Evolutionary conservation across 345 rosid species (phyloP), one percentile per base, ranked within the genome.

Genomic region (Clarkia xantiana): DNA sequence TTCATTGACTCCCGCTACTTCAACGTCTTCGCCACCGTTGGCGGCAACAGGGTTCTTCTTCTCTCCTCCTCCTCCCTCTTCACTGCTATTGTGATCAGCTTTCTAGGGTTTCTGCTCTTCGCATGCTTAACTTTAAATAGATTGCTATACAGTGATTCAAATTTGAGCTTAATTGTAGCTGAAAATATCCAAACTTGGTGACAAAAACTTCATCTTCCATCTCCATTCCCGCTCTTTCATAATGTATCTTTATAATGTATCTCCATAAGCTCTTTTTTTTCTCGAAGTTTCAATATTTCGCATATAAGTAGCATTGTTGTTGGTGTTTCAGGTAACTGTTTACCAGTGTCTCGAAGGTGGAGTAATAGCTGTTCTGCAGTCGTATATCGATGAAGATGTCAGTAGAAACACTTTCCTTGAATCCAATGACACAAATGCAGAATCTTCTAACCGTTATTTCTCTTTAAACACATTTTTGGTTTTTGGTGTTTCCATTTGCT

Each of bases 291-390:
- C 36, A 29, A 29, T 29, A 29, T 29, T 29, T 29, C 9, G 36
- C 36, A 5, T 29, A 5, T 40, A 14, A 42, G 18, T 15, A 18
- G 39, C 2, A 43, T 16, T 44, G 18, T 39, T 11, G 36, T 29
- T 43, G 29, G 29, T 17, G 0, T 51, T 34, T 49, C 76, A 91
- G 98, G 82, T 84, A 53, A 91, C 94, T 39, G 72, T 91, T 43
- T 86, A 91, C 70, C 95, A 91, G 54, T 86, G 98, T 59, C 86
- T 91, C 53, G 94, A 81, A 66, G 86, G 81, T 22, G 98, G 98
- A 40, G 81, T 80, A 53, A 76, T 91, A 59, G 77, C 88, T 6
- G 83, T 74, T 42, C 45, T 86, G 69, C 94, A 86, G 64, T 77
- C 96, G 23, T 91, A 75, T 58, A 68, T 76, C 58, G 98, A 91